Conservation (phyloP, 805 yeast species). For the Cyberlindnera xishuangbannaensis region DNA sequence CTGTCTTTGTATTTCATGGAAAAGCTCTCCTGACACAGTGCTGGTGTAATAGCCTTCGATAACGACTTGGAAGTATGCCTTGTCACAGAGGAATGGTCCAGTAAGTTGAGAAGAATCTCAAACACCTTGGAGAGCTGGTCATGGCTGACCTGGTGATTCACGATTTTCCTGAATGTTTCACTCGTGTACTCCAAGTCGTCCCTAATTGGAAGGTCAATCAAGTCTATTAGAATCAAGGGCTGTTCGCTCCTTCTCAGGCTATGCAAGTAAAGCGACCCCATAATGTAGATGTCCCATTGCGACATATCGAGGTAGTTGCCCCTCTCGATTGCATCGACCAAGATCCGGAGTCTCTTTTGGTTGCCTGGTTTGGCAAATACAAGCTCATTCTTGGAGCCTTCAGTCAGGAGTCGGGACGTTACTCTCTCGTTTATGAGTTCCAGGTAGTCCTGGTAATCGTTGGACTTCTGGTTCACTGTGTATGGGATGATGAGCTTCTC, state of each 20-base stretch:
- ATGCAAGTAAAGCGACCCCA: slow-evolving; percentile 37
- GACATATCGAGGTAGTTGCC: slow-evolving; percentile 55
- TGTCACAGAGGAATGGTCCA: slow-evolving; percentile 33
- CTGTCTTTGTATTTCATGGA: slow-evolving; percentile 40
- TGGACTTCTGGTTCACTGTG: slow-evolving; percentile 26
- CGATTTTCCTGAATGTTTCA: slow-evolving; percentile 30
- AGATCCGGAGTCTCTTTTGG: slow-evolving; percentile 36
- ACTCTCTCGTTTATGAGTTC: slow-evolving; percentile 42
- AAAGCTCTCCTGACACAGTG: slow-evolving; percentile 47
- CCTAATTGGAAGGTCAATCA: slow-evolving; percentile 46
- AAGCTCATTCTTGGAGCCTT: slow-evolving; percentile 35
- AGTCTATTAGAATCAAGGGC: slow-evolving; percentile 47
- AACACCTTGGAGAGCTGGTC: slow-evolving; percentile 35
- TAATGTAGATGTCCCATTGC: slow-evolving; percentile 53
- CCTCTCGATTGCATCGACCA: slow-evolving; percentile 44
- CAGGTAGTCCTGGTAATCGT: slow-evolving; percentile 31
- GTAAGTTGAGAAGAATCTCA: slow-evolving; percentile 40
- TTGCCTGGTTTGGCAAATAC: slow-evolving; percentile 56
- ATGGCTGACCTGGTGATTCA: slow-evolving; percentile 25
- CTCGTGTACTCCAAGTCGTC: slow-evolving; percentile 43
- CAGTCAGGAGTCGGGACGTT: slow-evolving; percentile 40
- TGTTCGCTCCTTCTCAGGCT: slow-evolving; percentile 45
- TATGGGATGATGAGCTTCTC: slow-evolving; percentile 44
- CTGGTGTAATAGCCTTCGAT: slow-evolving; percentile 30
- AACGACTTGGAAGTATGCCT: slow-evolving; percentile 32